A percentile compares a stretch with the other conserved stretches of the same genome.
These are phyloP conservation scores for Spongispora temasekensis DNA, from an alignment of 1,284 basidiomycete genomes.

Conservation along the genomic window DNA sequence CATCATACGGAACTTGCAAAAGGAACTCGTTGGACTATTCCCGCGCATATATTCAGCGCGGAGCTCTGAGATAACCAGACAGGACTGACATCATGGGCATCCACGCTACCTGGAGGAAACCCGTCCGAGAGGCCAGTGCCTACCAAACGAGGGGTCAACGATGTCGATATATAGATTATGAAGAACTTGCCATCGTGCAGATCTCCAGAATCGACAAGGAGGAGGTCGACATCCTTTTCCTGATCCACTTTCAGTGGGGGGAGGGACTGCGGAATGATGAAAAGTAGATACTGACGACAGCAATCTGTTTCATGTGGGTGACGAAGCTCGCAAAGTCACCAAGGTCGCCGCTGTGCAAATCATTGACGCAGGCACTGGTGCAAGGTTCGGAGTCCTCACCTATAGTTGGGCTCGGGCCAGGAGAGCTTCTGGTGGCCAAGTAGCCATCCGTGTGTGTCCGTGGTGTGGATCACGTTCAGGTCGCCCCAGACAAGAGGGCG, in stretches of 20 bases:
- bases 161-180: background rate
- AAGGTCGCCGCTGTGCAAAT: conserved; percentile 59
- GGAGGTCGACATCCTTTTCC: conserved; percentile 68
- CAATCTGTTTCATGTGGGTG: conserved; percentile 75
- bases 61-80: background rate
- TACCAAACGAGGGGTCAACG: conserved; percentile 16
- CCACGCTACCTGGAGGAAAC: conserved; percentile 66
- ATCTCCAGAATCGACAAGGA: conserved; percentile 75
- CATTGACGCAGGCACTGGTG: conserved; percentile 8
- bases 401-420: conserved; percentile 77
- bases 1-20: conserved; percentile 75
- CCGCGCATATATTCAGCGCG: conserved; percentile 1
- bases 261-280: background rate
- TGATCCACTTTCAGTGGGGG: conserved; percentile 27
- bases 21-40: conserved; percentile 70
- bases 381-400: conserved; percentile 35
- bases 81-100: conserved; percentile 62
- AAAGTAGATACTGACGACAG: conserved; percentile 43
- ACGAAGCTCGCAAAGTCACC: conserved; percentile 85
- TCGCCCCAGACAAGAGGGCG: conserved; percentile 75
- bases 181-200: conserved; percentile 67
- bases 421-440: conserved; percentile 71
- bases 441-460: conserved; percentile 82
- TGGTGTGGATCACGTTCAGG: conserved; percentile 75
- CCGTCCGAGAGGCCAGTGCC: conserved; percentile 77